A percentile compares a stretch with the other conserved stretches of the same genome.
phyloP scores from a whole-genome alignment of 2,329 filamentous ascomycete species.

The Clonostachys byssicola region DNA sequence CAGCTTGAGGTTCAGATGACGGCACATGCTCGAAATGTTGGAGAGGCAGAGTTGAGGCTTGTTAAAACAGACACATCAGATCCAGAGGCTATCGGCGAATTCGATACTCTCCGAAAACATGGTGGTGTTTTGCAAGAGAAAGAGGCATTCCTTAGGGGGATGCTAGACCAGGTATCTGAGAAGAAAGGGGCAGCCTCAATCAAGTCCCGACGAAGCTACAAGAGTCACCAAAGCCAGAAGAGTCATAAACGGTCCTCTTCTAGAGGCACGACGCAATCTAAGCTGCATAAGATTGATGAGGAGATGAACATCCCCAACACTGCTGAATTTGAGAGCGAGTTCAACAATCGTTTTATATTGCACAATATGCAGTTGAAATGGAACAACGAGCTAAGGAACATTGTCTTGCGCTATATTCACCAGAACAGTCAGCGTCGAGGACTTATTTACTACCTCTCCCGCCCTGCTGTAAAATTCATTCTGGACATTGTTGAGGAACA shows the following conservation, averaged over 20 bases:
- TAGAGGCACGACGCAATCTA: slow-evolving; percentile 40
- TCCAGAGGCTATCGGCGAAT: slow-evolving; percentile 47
- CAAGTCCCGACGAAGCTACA: neutral
- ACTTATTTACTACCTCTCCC: slow-evolving; percentile 96
- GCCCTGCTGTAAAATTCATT: slow-evolving; percentile 95
- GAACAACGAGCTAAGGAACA: slow-evolving; percentile 95
- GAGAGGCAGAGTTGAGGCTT: slow-evolving; percentile 69
- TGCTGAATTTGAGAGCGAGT: slow-evolving; percentile 86
- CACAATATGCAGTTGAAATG: slow-evolving; percentile 98
- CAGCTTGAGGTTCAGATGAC: slow-evolving; percentile 76
- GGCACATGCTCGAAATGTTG: slow-evolving; percentile 67
- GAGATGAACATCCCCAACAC: slow-evolving; percentile 64
- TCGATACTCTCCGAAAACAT: slow-evolving; percentile 55
- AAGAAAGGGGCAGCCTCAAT: slow-evolving; percentile 15
- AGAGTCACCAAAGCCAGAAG: neutral
- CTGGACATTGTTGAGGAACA: slow-evolving; percentile 96
- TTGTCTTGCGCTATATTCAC: slow-evolving; percentile 94
- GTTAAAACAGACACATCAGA: slow-evolving; percentile 47
- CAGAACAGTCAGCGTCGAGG: slow-evolving; percentile 94
- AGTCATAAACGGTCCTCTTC: slow-evolving; percentile 11
- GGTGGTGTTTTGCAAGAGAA: slow-evolving; percentile 53
- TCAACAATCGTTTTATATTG: slow-evolving; percentile 96
- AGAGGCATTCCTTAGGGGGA: slow-evolving; percentile 52
- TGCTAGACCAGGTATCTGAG: slow-evolving; percentile 45
- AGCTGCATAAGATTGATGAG: slow-evolving; percentile 32